phyloP scores from a whole-genome alignment of 2,329 filamentous ascomycete genomes.

The Ascochyta viciae-villosae region DNA sequence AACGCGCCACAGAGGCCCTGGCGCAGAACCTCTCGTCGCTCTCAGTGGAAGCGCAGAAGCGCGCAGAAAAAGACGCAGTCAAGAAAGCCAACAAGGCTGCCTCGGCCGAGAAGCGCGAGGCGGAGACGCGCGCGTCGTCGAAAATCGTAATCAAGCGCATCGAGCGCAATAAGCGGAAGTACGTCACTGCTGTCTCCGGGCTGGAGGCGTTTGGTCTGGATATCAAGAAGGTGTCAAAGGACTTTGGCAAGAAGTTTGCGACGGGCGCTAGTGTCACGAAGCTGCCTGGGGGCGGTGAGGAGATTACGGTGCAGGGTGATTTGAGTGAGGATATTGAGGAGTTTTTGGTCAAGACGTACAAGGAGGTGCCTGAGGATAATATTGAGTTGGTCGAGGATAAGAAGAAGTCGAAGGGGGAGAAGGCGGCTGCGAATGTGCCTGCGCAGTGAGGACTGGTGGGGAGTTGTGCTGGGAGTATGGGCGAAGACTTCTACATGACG shows the following conservation, averaged over 20 bases:
- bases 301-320: slow-evolving; percentile 98
- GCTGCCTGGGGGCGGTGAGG: slow-evolving; percentile 82
- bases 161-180: slow-evolving; percentile 97
- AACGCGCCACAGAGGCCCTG: slow-evolving; percentile 61
- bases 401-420: slow-evolving; percentile 73
- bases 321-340: slow-evolving; percentile 94
- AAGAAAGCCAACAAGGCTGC: slow-evolving; percentile 97
- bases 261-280: slow-evolving; percentile 94
- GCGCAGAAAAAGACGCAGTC: slow-evolving; percentile 91
- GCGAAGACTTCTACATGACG: too few relatives aligned
- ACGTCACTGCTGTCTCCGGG: slow-evolving; percentile 89
- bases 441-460: slow-evolving; percentile 2
- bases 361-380: slow-evolving; percentile 91
- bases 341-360: slow-evolving; percentile 87
- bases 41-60: slow-evolving; percentile 89
- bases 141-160: slow-evolving; percentile 94
- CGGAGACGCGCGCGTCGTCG: slow-evolving; percentile 80
- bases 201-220: slow-evolving; percentile 91
- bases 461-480: too few relatives aligned
- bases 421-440: slow-evolving; percentile 18
- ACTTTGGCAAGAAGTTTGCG: slow-evolving; percentile 98
- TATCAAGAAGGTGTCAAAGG: slow-evolving; percentile 94
- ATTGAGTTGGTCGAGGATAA: slow-evolving; percentile 95
- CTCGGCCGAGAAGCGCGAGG: slow-evolving; percentile 81
- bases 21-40: slow-evolving; percentile 85